Base-by-base conservation (phyloP, 768 basidiomycete genomes). In the Boletus barrowsii region DNA sequence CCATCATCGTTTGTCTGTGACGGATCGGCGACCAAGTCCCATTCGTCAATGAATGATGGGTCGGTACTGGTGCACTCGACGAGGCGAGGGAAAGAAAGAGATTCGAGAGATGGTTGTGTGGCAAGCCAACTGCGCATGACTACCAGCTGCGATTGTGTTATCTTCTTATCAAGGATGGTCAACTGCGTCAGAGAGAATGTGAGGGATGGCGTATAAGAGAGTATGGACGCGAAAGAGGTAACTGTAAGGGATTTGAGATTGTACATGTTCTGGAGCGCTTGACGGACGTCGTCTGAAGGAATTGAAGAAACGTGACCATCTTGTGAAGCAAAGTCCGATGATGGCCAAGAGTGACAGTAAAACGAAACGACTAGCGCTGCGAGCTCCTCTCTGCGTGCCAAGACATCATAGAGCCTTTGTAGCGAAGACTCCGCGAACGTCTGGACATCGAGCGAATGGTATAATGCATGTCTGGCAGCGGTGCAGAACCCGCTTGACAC, bases 181-280 rank as follows among this genome's bases (percentile, higher is more conserved):
- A 69, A 35, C n/a, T 52, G 58, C n/a, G 57, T 57, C 40, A 70
- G 42, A 33, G 56, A 59, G 55, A 70, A 61, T 4, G 58, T 36
- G 36, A 64, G 66, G 3, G 56, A 56, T 17, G 62, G 56, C 0
- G 62, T 49, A 15, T 60, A 51, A 3, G 59, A 55, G 20, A 69
- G 58, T 24, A 68, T 55, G 47, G 58, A 56, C 15, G 53, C 47
- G 43, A 71, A 68, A 13, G 66, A 68, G 11, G 56, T 57, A 10
- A 71, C 33, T 1, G 66, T 68, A 36, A 69, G 63, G 7, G 52
- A 58, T 40, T 57, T 65, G 53, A 69, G 66, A 36, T 69, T 63
- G 10, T 36, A 41, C 69, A 69, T 71, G 33, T 71, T 69, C 42
- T 59, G 63, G 30, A 69, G 57, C 11, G 66, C 70, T 9, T 18